Base-by-base conservation (phyloP, 345 rosid genomes). In the Euphorbia tirucalli region DNA sequence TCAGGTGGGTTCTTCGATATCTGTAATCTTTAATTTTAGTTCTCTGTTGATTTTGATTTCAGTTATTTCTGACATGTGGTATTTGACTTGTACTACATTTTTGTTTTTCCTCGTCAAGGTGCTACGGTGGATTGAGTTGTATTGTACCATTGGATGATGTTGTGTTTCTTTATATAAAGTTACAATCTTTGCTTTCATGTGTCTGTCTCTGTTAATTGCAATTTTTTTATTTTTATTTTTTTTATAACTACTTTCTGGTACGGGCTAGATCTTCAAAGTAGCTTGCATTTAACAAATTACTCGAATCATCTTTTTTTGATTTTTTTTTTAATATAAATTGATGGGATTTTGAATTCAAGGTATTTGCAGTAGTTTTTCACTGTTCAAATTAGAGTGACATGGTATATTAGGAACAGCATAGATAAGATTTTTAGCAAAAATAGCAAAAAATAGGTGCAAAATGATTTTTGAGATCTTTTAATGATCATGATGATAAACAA, bases 1-100 rank as follows among this genome's bases (percentile, higher is more conserved):
- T 21, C 32, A 73, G 44, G 81, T 73, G 50, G 75, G 64, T 19
- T 73, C 3, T 43, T 65, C 24, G 54, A 56, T 66, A 69, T 68
- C 58, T 41, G 28, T 35, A 35, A 14, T 73, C n/a, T 46, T 32
- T 72, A 32, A 68, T 63, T 35, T 61, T 54, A 0, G 54, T 13
- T 39, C 21, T 32, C 31, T 10, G n/a, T 16, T 43, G 1, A 41
- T 62, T 41, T 41, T 46, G 16, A 8, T 50, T 50, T 4, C 7
- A 22, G 16, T 19, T 73, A 8, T 28, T 61, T 72, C n/a, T 27
- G 22, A 11, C 52, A 63, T 61, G 49, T 24, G 30, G 31, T 69
- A 32, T 24, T n/a, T 52, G 32, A 15, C 30, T 15, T 49, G 56
- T 32, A 27, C 16, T 68, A 25, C 58, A 15, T 31, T 10, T 28